Evolutionary conservation across 768 basidiomycete species (phyloP).

Genomic region (Lyophyllum decastes): DNA sequence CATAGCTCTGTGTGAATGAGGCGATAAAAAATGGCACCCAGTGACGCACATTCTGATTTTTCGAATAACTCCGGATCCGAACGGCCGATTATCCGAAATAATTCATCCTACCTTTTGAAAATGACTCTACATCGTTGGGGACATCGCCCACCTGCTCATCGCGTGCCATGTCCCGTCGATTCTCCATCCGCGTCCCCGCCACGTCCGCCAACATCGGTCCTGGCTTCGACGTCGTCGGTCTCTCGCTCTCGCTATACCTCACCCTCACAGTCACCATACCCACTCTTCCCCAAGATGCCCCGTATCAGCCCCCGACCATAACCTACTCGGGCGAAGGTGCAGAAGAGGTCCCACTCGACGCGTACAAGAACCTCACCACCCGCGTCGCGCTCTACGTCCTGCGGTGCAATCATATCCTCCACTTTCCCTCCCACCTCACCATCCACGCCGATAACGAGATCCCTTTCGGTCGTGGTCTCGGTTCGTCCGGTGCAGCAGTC

Average conservation of each 20-base stretch:
- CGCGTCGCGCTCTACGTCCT: slow-evolving; percentile 97
- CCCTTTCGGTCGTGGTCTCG: slow-evolving; percentile 96
- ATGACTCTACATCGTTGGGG: background rate
- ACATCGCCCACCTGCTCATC: background rate
- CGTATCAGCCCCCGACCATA: slow-evolving; percentile 59
- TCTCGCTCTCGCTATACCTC: slow-evolving; percentile 87
- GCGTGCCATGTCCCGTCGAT: slow-evolving; percentile 29
- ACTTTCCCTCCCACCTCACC: slow-evolving; percentile 74
- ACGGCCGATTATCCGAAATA: background rate
- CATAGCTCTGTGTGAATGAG: no score
- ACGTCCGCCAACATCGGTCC: slow-evolving; percentile 99
- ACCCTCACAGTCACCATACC: slow-evolving; percentile 62
- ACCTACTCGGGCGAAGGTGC: slow-evolving; percentile 89
- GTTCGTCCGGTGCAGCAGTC: slow-evolving; percentile 98
- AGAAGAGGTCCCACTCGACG: slow-evolving; percentile 86
- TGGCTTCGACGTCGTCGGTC: slow-evolving; percentile 98
- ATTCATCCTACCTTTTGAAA: background rate
- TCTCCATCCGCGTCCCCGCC: slow-evolving; percentile 88
- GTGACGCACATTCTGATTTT: no score
- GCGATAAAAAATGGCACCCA: no score
- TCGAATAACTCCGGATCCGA: background rate
- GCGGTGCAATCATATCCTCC: slow-evolving; percentile 76
- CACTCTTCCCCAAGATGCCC: slow-evolving; percentile 25
- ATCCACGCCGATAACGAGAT: slow-evolving; percentile 91
- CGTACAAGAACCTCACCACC: slow-evolving; percentile 96